Conservation (phyloP, 345 rosid species). For the Anastatica hierochuntica region DNA sequence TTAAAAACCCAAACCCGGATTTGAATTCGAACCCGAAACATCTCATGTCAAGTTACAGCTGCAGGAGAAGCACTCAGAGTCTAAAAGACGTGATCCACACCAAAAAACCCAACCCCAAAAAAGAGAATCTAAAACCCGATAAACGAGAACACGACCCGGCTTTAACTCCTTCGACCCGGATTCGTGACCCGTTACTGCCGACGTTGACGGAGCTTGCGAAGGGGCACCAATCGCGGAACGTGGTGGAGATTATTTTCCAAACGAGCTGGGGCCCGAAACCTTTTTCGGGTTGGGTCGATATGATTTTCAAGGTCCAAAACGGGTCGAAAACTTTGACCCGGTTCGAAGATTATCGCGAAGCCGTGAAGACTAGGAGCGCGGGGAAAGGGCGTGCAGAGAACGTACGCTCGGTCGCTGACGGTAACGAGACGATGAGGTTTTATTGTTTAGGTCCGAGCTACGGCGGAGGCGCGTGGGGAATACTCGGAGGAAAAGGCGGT, state of each 20-base stretch:
- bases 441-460: constrained; percentile 63
- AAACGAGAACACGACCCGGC: constrained; percentile 27
- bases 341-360: constrained; percentile 87
- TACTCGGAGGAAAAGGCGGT: constrained; percentile 19
- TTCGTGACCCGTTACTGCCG: constrained; percentile 32
- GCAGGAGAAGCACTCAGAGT: constrained; percentile 49
- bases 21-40: constrained; percentile 22
- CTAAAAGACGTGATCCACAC: constrained; percentile 66
- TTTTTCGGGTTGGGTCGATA: constrained; percentile 70
- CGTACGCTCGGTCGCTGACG: constrained; percentile 82
- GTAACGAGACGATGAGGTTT: constrained; percentile 96
- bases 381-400: constrained; percentile 51
- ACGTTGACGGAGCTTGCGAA: constrained; percentile 64
- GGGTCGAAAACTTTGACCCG: constrained; percentile 56
- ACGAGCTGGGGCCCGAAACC: constrained; percentile 82
- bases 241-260: constrained; percentile 89
- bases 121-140: constrained; percentile 18
- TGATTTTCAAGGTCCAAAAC: constrained; percentile 84
- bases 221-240: constrained; percentile 87
- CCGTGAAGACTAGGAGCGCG: constrained; percentile 47
- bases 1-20: constrained; percentile 17
- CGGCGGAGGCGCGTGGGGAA: constrained; percentile 26
- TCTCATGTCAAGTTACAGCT: constrained; percentile 50
- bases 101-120: constrained; percentile 21
- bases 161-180: constrained; percentile 17